Conservation (phyloP, 306 rosid species). For the Mimosa bimucronata region DNA sequence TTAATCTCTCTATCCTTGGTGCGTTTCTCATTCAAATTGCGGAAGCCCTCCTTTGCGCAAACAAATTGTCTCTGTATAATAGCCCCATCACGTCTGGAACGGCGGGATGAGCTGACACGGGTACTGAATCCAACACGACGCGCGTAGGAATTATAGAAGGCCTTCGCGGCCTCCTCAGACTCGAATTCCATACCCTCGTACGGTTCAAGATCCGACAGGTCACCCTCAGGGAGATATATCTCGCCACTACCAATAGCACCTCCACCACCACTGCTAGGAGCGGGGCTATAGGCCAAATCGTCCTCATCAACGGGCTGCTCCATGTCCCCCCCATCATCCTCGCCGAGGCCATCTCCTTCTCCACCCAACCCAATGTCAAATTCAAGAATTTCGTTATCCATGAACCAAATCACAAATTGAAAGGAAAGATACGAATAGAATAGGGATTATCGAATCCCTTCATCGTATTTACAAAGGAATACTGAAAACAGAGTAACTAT, state of each 20-base stretch:
- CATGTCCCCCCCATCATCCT: slow-evolving; percentile 67
- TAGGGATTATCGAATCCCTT: slow-evolving; percentile 2
- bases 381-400: slow-evolving; percentile 87
- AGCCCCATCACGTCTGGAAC: slow-evolving; percentile 97
- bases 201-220: slow-evolving; percentile 91
- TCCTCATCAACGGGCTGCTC: slow-evolving; percentile 77
- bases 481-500: slow-evolving; percentile 11
- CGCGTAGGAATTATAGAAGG: slow-evolving; percentile 94
- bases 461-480: slow-evolving; percentile 1
- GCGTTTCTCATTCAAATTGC: slow-evolving; percentile 95
- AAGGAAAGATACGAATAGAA: slow-evolving; percentile 10
- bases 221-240: slow-evolving; percentile 84
- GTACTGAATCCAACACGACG: slow-evolving; percentile 99
- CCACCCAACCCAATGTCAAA: slow-evolving; percentile 88
- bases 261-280: slow-evolving; percentile 47
- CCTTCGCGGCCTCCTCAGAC: slow-evolving; percentile 99
- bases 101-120: slow-evolving; percentile 95
- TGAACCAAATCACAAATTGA: slow-evolving; percentile 31
- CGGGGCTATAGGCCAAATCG: slow-evolving; percentile 59
- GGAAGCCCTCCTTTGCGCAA: slow-evolving; percentile 96
- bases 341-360: slow-evolving; percentile 63
- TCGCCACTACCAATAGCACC: slow-evolving; percentile 54
- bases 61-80: slow-evolving; percentile 97
- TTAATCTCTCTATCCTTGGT: slow-evolving; percentile 98
- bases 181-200: slow-evolving; percentile 95